Percentiles rank a stretch among this genome's conserved stretches.
Evolutionary conservation across 345 rosid species (phyloP).

Genomic region (Sisymbrium altissimum): DNA sequence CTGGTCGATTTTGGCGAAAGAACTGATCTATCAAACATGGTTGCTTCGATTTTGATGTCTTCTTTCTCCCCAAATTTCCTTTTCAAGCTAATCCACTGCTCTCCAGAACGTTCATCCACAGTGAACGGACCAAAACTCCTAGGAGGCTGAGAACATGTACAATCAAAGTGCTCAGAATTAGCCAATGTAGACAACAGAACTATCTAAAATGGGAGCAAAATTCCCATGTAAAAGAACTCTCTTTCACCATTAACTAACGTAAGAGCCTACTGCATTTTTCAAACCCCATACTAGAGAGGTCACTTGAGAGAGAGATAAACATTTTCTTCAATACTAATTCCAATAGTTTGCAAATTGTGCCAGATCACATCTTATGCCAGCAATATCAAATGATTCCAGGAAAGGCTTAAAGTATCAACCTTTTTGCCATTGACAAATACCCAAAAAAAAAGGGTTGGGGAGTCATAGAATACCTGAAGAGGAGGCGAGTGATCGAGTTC

Average conservation of each 20-base stretch:
- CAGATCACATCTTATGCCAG: background rate
- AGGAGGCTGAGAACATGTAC: slow-evolving; percentile 47
- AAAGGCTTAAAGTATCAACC: slow-evolving; percentile 2
- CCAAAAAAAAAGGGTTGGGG: background rate
- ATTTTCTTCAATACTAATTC: background rate
- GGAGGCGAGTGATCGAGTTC: slow-evolving; percentile 59
- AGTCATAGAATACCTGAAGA: slow-evolving; percentile 9
- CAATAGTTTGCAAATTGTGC: background rate
- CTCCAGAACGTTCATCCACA: slow-evolving; percentile 66
- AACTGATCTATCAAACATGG: slow-evolving; percentile 71
- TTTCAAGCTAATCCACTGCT: slow-evolving; percentile 81
- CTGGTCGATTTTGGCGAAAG: slow-evolving; percentile 40
- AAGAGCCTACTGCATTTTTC: too few relatives aligned
- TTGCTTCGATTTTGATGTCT: slow-evolving; percentile 77
- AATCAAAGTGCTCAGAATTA: background rate
- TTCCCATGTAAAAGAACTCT: background rate
- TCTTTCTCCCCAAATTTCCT: slow-evolving; percentile 59
- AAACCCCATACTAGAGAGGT: too few relatives aligned
- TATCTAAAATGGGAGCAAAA: background rate
- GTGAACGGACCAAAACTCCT: slow-evolving; percentile 48
- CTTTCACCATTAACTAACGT: background rate
- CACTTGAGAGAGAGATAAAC: background rate
- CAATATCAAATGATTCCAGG: too few relatives aligned
- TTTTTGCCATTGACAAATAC: background rate
- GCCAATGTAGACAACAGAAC: background rate